phyloP scores from a whole-genome alignment of 495 filamentous ascomycete species.

The Mytilinidion resinicola region DNA sequence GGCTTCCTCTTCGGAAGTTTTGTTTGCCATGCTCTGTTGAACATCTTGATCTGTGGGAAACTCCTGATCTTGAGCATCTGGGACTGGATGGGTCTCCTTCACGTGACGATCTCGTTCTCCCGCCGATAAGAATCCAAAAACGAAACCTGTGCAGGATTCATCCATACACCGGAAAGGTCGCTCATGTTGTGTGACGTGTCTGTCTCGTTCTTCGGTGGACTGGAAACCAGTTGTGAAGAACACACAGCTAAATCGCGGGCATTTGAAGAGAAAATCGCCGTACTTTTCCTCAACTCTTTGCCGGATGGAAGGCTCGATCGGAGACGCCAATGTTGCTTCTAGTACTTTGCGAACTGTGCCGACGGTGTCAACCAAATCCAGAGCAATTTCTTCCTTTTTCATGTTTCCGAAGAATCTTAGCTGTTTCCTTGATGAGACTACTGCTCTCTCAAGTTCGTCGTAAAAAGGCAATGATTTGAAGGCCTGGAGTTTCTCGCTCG shows the following conservation, averaged over 20 bases:
- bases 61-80: neutral
- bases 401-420: conserved; percentile 3
- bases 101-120: neutral
- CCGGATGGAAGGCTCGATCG: neutral
- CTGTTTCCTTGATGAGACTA: conserved; percentile 3
- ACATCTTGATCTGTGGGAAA: neutral
- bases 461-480: neutral
- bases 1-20: neutral
- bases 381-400: neutral
- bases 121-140: conserved; percentile 3
- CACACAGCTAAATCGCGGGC: conserved; percentile 9
- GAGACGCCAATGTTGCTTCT: neutral
- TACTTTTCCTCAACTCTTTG: conserved; percentile 1
- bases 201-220: neutral
- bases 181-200: conserved; percentile 11
- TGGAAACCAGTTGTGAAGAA: conserved; percentile 7
- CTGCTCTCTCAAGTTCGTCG: neutral
- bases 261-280: conserved; percentile 11
- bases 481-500: neutral
- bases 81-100: neutral
- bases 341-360: neutral
- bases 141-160: neutral
- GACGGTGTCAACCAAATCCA: conserved; percentile 3
- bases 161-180: conserved; percentile 7
- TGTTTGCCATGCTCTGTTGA: neutral